Percentiles rank a stretch among this genome's conserved stretches.
phyloP scores from a whole-genome alignment of 106 monocot species.

The Iris macrosiphon region DNA sequence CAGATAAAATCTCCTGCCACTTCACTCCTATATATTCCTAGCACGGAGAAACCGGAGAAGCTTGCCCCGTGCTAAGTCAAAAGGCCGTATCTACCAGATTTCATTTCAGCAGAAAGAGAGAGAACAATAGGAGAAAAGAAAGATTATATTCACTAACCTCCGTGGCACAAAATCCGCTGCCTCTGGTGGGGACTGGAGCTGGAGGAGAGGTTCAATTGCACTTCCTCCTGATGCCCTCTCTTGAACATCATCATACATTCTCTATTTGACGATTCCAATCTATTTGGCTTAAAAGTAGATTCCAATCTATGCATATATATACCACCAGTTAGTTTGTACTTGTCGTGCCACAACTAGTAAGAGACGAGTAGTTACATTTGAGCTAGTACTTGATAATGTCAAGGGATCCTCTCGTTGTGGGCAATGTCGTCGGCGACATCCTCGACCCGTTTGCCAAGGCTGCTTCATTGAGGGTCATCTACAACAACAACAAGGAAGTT shows the following conservation, averaged over 20 bases:
- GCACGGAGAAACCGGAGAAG: neutral
- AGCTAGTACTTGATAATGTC: conserved; percentile 17
- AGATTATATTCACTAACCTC: conserved; percentile 11
- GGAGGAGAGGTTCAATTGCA: conserved; percentile 10
- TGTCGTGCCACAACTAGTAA: too few relatives aligned
- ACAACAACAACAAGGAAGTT: conserved; percentile 50
- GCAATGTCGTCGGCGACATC: conserved; percentile 61
- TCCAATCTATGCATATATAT: neutral
- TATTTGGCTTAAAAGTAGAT: conserved; percentile 8
- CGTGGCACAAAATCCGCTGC: neutral
- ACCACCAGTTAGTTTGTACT: conserved; percentile 7
- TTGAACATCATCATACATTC: too few relatives aligned
- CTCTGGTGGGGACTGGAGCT: conserved; percentile 3
- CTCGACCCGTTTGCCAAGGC: conserved; percentile 55
- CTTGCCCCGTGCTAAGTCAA: neutral
- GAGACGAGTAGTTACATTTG: too few relatives aligned
- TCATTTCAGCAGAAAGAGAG: too few relatives aligned
- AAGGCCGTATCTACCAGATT: conserved; percentile 9
- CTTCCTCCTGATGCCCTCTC: conserved; percentile 12
- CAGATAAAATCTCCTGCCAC: conserved; percentile 2
- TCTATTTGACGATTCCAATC: too few relatives aligned
- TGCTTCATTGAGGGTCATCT: conserved; percentile 39
- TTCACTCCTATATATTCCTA: neutral
- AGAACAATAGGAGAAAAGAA: conserved; percentile 5
- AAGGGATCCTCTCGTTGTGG: conserved; percentile 71